Percentiles rank a stretch among this genome's conserved stretches.
phyloP scores from a whole-genome alignment of 2,329 filamentous ascomycete species.

The Hypomyces rosellus region DNA sequence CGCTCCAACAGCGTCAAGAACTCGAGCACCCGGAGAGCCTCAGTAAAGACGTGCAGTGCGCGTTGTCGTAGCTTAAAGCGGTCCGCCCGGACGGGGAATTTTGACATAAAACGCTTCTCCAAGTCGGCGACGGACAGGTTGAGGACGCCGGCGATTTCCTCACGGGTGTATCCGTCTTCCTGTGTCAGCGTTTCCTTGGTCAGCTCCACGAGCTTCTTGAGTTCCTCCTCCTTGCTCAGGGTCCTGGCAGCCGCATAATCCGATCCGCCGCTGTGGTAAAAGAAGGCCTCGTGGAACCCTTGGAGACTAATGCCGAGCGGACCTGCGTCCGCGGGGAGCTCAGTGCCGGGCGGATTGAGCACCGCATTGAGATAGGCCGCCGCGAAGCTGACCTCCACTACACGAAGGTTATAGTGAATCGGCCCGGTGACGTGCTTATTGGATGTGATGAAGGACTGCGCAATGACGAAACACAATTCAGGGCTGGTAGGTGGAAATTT shows the following conservation, averaged over 20 bases:
- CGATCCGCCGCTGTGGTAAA: constrained; percentile 41
- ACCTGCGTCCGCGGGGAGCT: constrained; percentile 68
- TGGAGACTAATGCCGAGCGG: constrained; percentile 78
- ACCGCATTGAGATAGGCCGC: constrained; percentile 60
- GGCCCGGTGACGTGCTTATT: constrained; percentile 94
- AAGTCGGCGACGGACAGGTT: constrained; percentile 64
- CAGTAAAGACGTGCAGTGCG: constrained; percentile 83
- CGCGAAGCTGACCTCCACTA: constrained; percentile 90
- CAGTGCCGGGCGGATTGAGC: constrained; percentile 49
- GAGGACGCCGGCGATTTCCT: constrained; percentile 72
- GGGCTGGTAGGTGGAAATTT: constrained; percentile 75
- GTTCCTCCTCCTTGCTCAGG: constrained; percentile 54
- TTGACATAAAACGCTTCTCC: constrained; percentile 72
- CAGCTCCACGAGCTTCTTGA: constrained; percentile 65
- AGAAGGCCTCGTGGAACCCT: constrained; percentile 81
- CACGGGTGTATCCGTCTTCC: constrained; percentile 79
- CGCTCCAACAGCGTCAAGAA: constrained; percentile 74
- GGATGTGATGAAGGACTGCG: constrained; percentile 86
- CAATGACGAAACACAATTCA: constrained; percentile 85
- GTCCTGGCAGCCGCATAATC: constrained; percentile 37
- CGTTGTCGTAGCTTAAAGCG: constrained; percentile 83
- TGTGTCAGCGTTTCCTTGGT: constrained; percentile 65
- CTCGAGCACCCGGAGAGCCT: constrained; percentile 76
- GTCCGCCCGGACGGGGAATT: constrained; percentile 83
- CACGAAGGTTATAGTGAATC: constrained; percentile 91